A percentile compares a stretch with the other conserved stretches of the same genome.
phyloP scores from a whole-genome alignment of 345 rosid genomes.

The Trapa incisa region DNA sequence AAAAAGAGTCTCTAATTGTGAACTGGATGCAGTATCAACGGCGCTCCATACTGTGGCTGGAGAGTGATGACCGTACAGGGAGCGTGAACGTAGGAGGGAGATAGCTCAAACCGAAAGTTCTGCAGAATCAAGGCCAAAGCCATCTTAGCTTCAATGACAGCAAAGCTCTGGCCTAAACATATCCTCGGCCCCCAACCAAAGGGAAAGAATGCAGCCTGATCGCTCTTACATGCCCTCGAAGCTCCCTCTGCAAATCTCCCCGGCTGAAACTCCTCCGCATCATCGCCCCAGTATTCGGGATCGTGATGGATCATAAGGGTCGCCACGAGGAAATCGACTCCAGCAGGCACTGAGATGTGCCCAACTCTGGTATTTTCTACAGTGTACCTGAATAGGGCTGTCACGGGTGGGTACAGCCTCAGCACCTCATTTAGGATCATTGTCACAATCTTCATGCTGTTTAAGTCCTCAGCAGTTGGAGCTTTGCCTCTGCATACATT shows the following conservation, averaged over 20 bases:
- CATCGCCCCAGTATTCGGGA: constrained; percentile 20
- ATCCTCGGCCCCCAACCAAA: constrained; percentile 32
- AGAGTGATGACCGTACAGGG: constrained; percentile 32
- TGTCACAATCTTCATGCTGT: constrained; percentile 2
- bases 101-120: constrained; percentile 28
- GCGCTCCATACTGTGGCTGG: constrained; percentile 48
- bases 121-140: constrained; percentile 43
- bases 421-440: constrained; percentile 30
- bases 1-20: too few relatives aligned
- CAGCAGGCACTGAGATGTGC: constrained; percentile 13
- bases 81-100: constrained; percentile 43
- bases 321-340: constrained; percentile 15
- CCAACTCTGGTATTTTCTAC: constrained; percentile 21
- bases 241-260: constrained; percentile 28
- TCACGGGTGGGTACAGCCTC: constrained; percentile 25
- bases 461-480: too few relatives aligned
- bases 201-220: constrained; percentile 14
- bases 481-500: too few relatives aligned
- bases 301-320: constrained; percentile 20
- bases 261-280: constrained; percentile 22
- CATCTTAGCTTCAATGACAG: constrained; percentile 41
- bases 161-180: constrained; percentile 29
- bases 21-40: constrained; percentile 13
- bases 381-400: constrained; percentile 2
- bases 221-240: constrained; percentile 18